Base-by-base conservation (phyloP, 345 rosid genomes). In the Pseudoturritis turrita region DNA sequence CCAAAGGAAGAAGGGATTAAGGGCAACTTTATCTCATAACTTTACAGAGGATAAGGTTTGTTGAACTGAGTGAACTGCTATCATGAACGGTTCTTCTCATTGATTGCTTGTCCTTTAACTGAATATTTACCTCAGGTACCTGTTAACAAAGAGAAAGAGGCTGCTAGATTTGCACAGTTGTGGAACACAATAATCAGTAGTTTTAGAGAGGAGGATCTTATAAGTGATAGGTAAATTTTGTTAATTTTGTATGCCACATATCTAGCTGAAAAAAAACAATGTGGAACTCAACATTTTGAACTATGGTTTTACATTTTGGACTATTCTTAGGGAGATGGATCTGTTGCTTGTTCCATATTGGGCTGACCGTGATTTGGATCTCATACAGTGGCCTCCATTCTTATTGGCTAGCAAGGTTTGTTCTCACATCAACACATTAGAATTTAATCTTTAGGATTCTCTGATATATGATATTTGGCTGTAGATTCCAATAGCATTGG, bases 331-430 rank as follows among this genome's bases (percentile, higher is more conserved):
- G 94, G 99, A 96, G 83, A 96, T 86, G 97, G 79, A 92, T 75
- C 78, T 96, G 72, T 82, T 96, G 81, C 98, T 96, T 81, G 98
- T 96, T 81, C 99, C 99, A 56, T 96, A 96, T 82, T 96, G 97
- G 97, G 98, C 98, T 64, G 97, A 92, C 78, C 96, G 88, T 73
- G 97, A 89, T 75, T 82, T 96, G 80, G 89, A 82, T 13, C 85
- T 87, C 39, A 88, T 81, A 64, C 99, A 96, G 65, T 96, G 98
- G 98, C 99, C 99, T 75, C 99, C 98, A 7, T 92, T 96, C 82
- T 75, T 96, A 78, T 85, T 96, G 61, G 98, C 99, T 49, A 96
- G 98, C 96, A 96, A 88, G 96, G 99, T 88, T 70, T 77, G 76
- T 65, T 54, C 29, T n/a, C 51, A 65, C 21, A 47, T 36, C 25